Evolutionary conservation across 306 rosid genomes (phyloP).

Genomic region (Trifolium fragiferum): DNA sequence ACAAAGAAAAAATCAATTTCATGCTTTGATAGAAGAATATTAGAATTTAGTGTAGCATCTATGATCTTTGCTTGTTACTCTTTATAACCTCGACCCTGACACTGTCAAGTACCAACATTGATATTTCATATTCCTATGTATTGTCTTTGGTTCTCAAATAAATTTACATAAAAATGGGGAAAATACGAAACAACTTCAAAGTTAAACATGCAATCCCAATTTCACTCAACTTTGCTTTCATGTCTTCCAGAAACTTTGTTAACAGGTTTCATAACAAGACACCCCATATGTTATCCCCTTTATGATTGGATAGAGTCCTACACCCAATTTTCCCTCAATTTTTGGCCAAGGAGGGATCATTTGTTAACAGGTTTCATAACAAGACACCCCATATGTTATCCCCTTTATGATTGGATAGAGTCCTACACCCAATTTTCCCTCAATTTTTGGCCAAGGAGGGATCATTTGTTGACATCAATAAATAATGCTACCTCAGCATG

Average conservation of each 20-base stretch:
- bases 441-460: not conserved
- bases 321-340: not conserved
- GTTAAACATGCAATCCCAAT: no score
- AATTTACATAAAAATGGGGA: not conserved
- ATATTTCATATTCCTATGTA: not conserved
- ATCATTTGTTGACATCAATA: not conserved
- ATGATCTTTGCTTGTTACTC: no score
- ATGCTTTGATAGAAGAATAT: slow-evolving; percentile 10
- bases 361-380: no score
- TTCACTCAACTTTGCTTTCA: no score
- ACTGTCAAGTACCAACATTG: slow-evolving; percentile 7
- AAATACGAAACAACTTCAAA: no score
- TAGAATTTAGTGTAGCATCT: not conserved
- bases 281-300: not conserved
- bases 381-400: no score
- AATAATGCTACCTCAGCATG: not conserved
- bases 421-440: not conserved
- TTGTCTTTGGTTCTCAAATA: not conserved
- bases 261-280: no score
- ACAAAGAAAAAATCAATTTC: slow-evolving; percentile 11
- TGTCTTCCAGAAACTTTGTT: no score
- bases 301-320: not conserved
- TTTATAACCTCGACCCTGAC: not conserved
- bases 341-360: not conserved
- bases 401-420: not conserved